Evolutionary conservation across 2,329 filamentous ascomycete genomes (phyloP).

Genomic region (Cryphonectria japonica): DNA sequence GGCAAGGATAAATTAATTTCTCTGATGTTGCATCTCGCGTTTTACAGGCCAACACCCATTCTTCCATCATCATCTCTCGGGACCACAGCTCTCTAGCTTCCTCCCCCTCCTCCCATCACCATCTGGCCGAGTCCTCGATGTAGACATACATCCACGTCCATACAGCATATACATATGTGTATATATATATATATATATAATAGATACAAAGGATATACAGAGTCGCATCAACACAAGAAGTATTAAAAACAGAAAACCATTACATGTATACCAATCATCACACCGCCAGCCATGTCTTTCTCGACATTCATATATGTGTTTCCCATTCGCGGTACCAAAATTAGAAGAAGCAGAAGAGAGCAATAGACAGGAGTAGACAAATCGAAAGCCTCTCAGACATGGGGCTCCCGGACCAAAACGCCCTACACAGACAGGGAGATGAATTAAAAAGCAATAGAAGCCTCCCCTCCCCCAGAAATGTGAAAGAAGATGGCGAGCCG

Average conservation of each 20-base stretch:
- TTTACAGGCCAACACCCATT: too few species aligned
- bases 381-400: neutral
- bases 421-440: neutral
- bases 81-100: too few species aligned
- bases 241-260: neutral
- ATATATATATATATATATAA: neutral
- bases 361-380: neutral
- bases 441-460: neutral
- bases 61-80: too few species aligned
- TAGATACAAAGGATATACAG: neutral
- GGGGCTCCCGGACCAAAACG: too few species aligned
- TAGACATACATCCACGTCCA: neutral
- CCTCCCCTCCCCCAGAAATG: too few species aligned
- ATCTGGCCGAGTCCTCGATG: neutral
- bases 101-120: too few species aligned
- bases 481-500: too few species aligned
- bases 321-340: neutral
- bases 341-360: neutral
- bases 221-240: neutral
- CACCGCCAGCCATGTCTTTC: neutral
- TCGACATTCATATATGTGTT: neutral
- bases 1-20: too few species aligned
- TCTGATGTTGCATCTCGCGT: too few species aligned
- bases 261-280: neutral
- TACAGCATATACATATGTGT: neutral